Base-by-base conservation (phyloP, 2,329 filamentous ascomycete species). In the Pseudogymnoascus sp. region DNA sequence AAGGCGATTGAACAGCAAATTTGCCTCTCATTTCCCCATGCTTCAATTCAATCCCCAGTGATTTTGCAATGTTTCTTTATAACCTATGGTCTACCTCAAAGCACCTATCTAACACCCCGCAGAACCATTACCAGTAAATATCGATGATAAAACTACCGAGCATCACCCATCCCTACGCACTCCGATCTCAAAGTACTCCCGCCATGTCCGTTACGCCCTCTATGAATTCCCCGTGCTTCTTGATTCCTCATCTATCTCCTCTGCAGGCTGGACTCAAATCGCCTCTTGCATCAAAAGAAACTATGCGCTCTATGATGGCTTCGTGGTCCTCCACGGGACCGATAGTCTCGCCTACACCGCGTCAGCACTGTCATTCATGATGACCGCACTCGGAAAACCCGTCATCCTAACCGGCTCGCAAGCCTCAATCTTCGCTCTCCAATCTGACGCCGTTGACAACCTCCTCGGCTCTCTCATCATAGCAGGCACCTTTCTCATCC, bases 291-390 rank as follows among this genome's bases (percentile, higher is more conserved):
- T 89, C 41, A 79, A 80, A 66, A 78, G 81, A 59, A 90, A 90
- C 70, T 89, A 89, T 71, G 80, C 80, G 17, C 77, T 84, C 0
- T 90, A 87, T 68, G 87, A 90, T 70, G 86, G 83, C 4, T 89
- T 89, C 66, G 85, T 89, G 1, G 78, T 89, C n/a, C 78, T 89
- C 29, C 86, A 89, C 68, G 86, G 86, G 40, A 89, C 86, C 1
- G 86, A 89, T 69, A 86, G 82, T 64, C 73, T 89, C 61, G 85
- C 82, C 11, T 90, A 90, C 70, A 88, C 86, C 5, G 83, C 81
- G 67, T 88, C 86, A 1, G 87, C 87, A 2, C 75, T 90, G 61
- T 88, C 84, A 68, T 90, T 89, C 75, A 89, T 89, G 86, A 77
- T 90, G 44, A 81, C 85, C 67, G 85, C 88, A 67, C 76, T 90